phyloP scores from a whole-genome alignment of 768 basidiomycete species.

The Podaxis rugospora region DNA sequence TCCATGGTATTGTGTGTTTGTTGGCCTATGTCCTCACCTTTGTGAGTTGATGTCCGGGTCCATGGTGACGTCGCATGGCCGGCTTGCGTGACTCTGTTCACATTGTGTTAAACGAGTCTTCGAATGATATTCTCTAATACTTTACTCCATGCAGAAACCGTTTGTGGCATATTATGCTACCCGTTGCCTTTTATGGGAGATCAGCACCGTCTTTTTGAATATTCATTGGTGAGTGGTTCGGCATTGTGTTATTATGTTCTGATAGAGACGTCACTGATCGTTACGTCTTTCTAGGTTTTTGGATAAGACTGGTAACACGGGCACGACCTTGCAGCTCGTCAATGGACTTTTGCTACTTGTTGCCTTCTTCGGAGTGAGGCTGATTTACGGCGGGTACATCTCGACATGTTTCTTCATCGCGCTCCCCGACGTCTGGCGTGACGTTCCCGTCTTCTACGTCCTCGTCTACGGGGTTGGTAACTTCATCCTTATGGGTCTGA shows the following conservation, averaged over 20 bases:
- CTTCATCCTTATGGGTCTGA: conserved; percentile 63
- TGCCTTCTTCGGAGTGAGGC: conserved; percentile 66
- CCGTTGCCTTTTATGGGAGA: conserved; percentile 81
- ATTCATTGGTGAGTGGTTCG: conserved; percentile 66
- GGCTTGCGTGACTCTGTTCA: not conserved
- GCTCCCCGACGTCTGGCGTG: conserved; percentile 46
- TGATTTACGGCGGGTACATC: conserved; percentile 62
- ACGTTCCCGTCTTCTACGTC: conserved; percentile 49
- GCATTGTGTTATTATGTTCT: not conserved
- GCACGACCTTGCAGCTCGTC: conserved; percentile 58
- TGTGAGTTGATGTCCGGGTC: conserved; percentile 36
- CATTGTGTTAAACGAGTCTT: not conserved
- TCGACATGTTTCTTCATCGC: conserved; percentile 64
- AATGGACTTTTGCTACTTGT: conserved; percentile 67
- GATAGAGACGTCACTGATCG: not conserved
- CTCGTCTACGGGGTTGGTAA: conserved; percentile 56
- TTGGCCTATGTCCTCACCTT: conserved; percentile 65
- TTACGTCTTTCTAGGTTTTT: conserved; percentile 47
- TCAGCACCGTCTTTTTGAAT: conserved; percentile 83
- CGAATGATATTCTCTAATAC: not conserved
- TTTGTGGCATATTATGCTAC: conserved; percentile 78
- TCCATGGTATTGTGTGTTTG: conserved; percentile 73
- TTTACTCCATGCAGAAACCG: conserved; percentile 40
- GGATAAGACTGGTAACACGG: conserved; percentile 73
- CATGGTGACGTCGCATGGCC: conserved; percentile 5